phyloP scores from a whole-genome alignment of 2,329 filamentous ascomycete genomes.

The Fusarium irregulare region DNA sequence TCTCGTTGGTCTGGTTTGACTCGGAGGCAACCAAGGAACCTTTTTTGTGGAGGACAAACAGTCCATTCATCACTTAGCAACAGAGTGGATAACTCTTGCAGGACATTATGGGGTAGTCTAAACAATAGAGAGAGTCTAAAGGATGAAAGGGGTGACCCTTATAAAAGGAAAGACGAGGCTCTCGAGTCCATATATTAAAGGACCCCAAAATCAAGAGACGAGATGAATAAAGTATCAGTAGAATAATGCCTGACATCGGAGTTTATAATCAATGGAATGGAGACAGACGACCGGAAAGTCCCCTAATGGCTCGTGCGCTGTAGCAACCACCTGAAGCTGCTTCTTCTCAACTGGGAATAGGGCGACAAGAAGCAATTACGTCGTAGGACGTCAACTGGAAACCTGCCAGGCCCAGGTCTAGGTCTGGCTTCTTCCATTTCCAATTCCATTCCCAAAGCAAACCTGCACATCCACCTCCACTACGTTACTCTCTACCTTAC shows the following conservation, averaged over 20 bases:
- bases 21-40: slow-evolving; percentile 12
- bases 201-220: background rate
- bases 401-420: background rate
- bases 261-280: slow-evolving; percentile 6
- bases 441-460: background rate
- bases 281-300: background rate
- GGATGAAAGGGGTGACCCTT: slow-evolving; percentile 1
- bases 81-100: slow-evolving; percentile 9
- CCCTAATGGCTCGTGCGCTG: slow-evolving; percentile 36
- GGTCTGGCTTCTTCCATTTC: slow-evolving; percentile 13
- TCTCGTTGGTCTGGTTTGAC: slow-evolving; percentile 4
- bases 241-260: slow-evolving; percentile 10
- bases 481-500: background rate
- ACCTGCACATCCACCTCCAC: slow-evolving; percentile 9
- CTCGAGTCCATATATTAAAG: background rate
- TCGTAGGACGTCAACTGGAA: slow-evolving; percentile 31
- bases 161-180: background rate
- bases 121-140: background rate
- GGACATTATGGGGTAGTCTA: background rate
- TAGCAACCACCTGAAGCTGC: slow-evolving; percentile 33
- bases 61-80: background rate
- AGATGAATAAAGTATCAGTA: background rate
- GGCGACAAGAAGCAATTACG: slow-evolving; percentile 41
- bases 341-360: slow-evolving; percentile 33
- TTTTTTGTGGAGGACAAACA: slow-evolving; percentile 16